Evolutionary conservation across 2,329 filamentous ascomycete species (phyloP).

Genomic region (Raffaelea arxii): DNA sequence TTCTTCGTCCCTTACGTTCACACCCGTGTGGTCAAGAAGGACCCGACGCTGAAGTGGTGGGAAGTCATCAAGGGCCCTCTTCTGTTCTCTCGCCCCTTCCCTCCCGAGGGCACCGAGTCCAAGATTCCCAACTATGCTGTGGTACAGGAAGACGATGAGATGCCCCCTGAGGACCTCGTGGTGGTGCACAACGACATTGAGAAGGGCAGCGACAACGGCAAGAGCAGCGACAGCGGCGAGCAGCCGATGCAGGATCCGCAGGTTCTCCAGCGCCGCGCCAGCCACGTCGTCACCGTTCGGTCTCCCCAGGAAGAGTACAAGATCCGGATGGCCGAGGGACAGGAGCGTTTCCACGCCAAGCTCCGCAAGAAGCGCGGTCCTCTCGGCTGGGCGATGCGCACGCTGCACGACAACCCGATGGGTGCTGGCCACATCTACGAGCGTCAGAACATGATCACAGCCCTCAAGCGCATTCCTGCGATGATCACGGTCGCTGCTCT

Average conservation of each 20-base stretch:
- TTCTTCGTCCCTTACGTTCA: constrained; percentile 69
- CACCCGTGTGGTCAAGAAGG: constrained; percentile 58
- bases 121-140: constrained; percentile 68
- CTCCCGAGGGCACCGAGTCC: constrained; percentile 41
- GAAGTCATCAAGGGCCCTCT: constrained; percentile 53
- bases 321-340: constrained; percentile 46
- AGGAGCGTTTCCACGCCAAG: constrained; percentile 50
- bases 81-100: constrained; percentile 49
- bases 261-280: no score
- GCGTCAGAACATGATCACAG: constrained; percentile 54
- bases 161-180: constrained; percentile 16
- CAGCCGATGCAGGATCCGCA: constrained; percentile 33
- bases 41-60: constrained; percentile 54
- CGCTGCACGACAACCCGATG: constrained; percentile 63
- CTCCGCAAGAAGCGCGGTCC: constrained; percentile 55
- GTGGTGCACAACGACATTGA: constrained; percentile 10
- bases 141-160: constrained; percentile 51
- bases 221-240: constrained; percentile 13
- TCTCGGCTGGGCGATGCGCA: constrained; percentile 77
- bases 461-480: constrained; percentile 59
- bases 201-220: constrained; percentile 1
- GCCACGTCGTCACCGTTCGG: no score
- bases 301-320: constrained; percentile 50
- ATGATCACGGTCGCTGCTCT: constrained; percentile 51
- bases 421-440: constrained; percentile 67